Percentiles rank a stretch among this genome's conserved stretches.
Conservation (phyloP, 2,329 filamentous ascomycete genomes). For the Claviceps sp. region DNA sequence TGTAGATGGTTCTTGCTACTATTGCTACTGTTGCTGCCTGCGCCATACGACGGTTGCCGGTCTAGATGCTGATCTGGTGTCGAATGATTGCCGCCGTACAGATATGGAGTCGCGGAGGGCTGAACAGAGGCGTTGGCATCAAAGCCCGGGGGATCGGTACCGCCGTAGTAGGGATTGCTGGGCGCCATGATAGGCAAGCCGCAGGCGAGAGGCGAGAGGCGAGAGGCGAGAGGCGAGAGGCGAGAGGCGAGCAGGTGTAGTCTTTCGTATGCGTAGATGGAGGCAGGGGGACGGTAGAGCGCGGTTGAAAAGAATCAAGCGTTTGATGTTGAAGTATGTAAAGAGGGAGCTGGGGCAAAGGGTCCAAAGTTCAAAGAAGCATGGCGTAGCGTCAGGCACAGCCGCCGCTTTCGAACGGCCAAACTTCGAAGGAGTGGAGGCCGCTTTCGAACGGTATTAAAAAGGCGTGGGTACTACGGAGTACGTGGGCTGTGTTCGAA, state of each 20-base stretch:
- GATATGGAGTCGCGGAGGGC: slow-evolving; percentile 31
- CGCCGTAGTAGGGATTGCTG: slow-evolving; percentile 47
- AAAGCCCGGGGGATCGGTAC: slow-evolving; percentile 29
- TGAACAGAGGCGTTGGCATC: slow-evolving; percentile 10
- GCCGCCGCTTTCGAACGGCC: too few species aligned
- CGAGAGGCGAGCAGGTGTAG: neutral
- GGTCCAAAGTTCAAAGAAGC: too few species aligned
- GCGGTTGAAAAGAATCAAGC: too few species aligned
- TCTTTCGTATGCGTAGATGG: too few species aligned
- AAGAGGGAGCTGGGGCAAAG: too few species aligned
- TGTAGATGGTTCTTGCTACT: slow-evolving; percentile 12
- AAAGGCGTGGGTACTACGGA: too few species aligned
- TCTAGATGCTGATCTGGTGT: slow-evolving; percentile 1
- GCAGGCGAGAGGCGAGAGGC: neutral
- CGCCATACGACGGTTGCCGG: slow-evolving; percentile 12
- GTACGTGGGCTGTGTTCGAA: too few species aligned
- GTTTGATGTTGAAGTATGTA: too few species aligned
- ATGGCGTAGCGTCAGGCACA: too few species aligned
- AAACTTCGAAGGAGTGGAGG: too few species aligned
- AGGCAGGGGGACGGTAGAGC: too few species aligned
- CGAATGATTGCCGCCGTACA: slow-evolving; percentile 15
- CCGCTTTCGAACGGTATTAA: too few species aligned
- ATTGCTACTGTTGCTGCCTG: slow-evolving; percentile 12
- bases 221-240: neutral
- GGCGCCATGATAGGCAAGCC: slow-evolving; percentile 37